phyloP scores from a whole-genome alignment of 257 asterid species.

The Solanum clarkiae region DNA sequence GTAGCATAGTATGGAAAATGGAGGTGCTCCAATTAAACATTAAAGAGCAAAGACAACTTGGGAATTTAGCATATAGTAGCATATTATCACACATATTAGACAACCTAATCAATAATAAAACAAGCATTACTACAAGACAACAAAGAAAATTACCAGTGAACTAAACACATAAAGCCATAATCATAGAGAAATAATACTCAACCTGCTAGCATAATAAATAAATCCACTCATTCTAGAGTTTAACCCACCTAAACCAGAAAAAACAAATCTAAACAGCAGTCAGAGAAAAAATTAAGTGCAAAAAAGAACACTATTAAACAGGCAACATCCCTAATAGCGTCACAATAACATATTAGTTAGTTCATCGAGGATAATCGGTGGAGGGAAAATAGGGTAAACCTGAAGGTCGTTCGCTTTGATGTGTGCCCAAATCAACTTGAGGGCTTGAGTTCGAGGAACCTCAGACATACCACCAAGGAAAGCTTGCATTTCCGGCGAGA shows the following conservation, averaged over 20 bases:
- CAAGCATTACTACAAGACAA: not conserved
- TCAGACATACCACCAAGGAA: constrained; percentile 77
- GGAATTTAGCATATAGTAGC: not conserved
- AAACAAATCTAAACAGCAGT: not conserved
- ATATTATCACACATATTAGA: not conserved
- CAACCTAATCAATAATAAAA: not conserved
- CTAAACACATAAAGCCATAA: not conserved
- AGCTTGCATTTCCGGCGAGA: constrained; percentile 81
- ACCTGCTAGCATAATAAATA: not conserved
- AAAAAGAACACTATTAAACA: not conserved
- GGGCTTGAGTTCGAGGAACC: constrained; percentile 68
- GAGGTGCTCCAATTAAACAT: not conserved
- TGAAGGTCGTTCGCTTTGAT: constrained; percentile 69
- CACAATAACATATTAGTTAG: not conserved
- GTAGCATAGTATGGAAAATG: not conserved
- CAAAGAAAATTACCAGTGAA: not conserved
- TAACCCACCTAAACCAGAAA: not conserved
- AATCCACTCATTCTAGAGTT: not conserved
- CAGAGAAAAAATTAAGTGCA: not conserved
- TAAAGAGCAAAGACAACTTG: not conserved
- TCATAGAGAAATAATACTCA: not conserved
- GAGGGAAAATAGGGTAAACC: constrained; percentile 21
- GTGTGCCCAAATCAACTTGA: constrained; percentile 73
- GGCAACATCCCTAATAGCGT: not conserved
- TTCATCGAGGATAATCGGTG: not conserved